Evolutionary conservation across 2,329 filamentous ascomycete genomes (phyloP).

Genomic region (Endoconidiophora laricicola): DNA sequence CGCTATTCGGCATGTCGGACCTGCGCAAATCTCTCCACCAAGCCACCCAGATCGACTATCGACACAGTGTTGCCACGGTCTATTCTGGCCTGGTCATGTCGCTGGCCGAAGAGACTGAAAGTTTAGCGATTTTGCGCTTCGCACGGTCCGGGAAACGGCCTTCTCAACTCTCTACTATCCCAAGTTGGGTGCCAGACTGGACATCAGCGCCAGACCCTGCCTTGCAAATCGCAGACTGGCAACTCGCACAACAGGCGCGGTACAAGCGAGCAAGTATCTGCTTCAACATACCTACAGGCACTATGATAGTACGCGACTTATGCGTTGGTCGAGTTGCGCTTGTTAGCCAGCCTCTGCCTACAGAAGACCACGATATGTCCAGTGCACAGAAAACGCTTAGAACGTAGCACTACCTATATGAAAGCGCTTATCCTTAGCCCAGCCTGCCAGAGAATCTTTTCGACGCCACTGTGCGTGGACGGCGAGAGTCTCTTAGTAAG

Average conservation of each 20-base stretch:
- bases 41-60: conserved; percentile 3
- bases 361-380: no score
- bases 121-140: conserved; percentile 1
- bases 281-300: background rate
- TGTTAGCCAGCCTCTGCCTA: background rate
- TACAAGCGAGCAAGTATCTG: background rate
- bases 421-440: background rate
- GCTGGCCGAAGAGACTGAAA: background rate
- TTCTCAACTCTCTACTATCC: background rate
- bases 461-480: background rate
- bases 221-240: background rate
- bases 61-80: background rate
- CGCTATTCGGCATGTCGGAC: conserved; percentile 14
- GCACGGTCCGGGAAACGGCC: background rate
- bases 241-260: background rate
- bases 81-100: background rate
- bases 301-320: background rate
- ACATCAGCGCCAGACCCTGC: background rate
- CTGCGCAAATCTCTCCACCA: background rate
- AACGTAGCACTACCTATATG: background rate
- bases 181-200: conserved; percentile 5
- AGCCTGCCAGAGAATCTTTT: background rate
- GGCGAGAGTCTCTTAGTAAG: background rate
- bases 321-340: background rate
- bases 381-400: background rate